Evolutionary conservation across 2,329 filamentous ascomycete genomes (phyloP), one percentile per base, ranked within the genome.

Genomic region (Cytospora piceae): DNA sequence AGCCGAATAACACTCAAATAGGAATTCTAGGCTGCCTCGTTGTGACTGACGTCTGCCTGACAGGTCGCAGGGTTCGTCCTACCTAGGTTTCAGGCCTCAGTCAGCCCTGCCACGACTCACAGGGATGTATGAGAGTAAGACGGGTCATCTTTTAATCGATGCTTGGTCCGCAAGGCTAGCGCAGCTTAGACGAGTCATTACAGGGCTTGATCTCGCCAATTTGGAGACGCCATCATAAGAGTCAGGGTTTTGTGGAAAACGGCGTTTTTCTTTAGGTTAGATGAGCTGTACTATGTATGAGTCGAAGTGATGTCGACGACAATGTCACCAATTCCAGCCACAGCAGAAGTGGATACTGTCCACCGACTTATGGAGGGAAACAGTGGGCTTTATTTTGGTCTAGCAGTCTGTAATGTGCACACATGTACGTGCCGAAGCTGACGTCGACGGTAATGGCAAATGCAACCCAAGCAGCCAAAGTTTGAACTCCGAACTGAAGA

Each of bases 41-140:
- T 49, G n/a, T 49, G n/a, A 5, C 14, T 20, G 27, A 22, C 31
- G 53, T 51, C 39, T 63, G 53, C 53, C 61, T 57, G 53, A 34
- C 8, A 17, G 55, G 53, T 51, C 17, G 39, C 39, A 51, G 27
- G 61, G 29, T 22, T n/a, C 32, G 39, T 29, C 39, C n/a, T 57
- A 22, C 53, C 34, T 14, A 57, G 29, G 12, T 12, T 56, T 20
- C 14, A 29, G 39, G n/a, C 42, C 42, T 24, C 37, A 53, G 46
- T 42, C 27, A 55, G 52, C 55, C 59, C 49, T 59, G 56, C 51
- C 22, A 12, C 46, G 52, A 57, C 39, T 17, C 39, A 42, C 49
- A 22, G 32, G 14, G 62, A 34, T 39, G 46, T 20, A 42, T 32
- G 12, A 56, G 57, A 61, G 63, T 65, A 65, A 65, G 63, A 65